Evolutionary conservation across 192 early-diverging fungal genomes (phyloP).

Genomic region (Entomortierella parvispora): DNA sequence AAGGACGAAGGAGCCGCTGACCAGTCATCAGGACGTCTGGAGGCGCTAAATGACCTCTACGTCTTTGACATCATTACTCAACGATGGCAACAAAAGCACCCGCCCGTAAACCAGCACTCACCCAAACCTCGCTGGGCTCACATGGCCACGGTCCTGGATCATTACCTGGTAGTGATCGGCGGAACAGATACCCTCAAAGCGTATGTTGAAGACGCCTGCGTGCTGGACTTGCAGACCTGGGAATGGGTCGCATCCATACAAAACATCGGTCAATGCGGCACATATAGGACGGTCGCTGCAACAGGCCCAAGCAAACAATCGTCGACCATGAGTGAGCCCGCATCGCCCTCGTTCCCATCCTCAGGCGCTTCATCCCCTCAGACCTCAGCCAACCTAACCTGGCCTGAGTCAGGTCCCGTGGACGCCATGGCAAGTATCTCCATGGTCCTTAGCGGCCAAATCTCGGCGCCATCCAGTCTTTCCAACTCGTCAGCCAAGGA

Average conservation of each 20-base stretch:
- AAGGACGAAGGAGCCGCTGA: background rate
- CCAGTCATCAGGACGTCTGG: background rate
- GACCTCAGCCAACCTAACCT: conserved; percentile 6
- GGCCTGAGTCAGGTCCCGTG: conserved; percentile 5
- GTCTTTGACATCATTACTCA: conserved; percentile 19
- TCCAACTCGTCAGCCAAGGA: conserved; percentile 2
- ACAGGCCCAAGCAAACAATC: conserved; percentile 24
- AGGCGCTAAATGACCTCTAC: conserved; percentile 13
- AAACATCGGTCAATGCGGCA: conserved; percentile 22
- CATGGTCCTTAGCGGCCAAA: conserved; percentile 9
- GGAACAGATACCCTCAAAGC: conserved; percentile 12
- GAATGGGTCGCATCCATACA: conserved; percentile 19
- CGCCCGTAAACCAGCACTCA: conserved; percentile 7
- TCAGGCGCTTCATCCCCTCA: conserved; percentile 8
- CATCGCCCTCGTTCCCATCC: conserved; percentile 22
- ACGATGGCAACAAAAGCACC: conserved; percentile 24
- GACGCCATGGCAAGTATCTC: conserved; percentile 27
- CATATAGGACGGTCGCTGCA: conserved; percentile 19
- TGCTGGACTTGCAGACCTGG: conserved; percentile 18
- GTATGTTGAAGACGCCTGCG: conserved; percentile 25
- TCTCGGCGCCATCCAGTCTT: conserved; percentile 13
- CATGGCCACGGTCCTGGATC: conserved; percentile 18
- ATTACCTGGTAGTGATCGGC: conserved; percentile 20
- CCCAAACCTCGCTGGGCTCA: conserved; percentile 23
- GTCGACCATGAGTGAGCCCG: background rate